Base-by-base conservation (phyloP, 2,329 filamentous ascomycete species). In the Amauroascus verrucosus region DNA sequence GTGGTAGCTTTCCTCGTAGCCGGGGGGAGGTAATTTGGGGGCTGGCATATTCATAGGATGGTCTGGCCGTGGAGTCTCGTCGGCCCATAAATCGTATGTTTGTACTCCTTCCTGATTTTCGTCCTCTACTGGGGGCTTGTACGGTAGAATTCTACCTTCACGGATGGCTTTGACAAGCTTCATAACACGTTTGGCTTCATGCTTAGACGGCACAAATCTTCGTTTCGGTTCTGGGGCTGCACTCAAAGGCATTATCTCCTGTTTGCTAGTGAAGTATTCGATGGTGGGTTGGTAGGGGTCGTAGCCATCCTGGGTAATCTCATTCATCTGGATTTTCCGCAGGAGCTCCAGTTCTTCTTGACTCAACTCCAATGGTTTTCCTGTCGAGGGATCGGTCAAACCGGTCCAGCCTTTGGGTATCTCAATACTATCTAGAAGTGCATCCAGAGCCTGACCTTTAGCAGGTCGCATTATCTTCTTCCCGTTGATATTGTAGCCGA, bases 401-500 rank as follows among this genome's bases (percentile, higher is more conserved):
- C 91, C 93, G 51, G 93, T 98, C 89, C 90, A 98, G 59, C 91
- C 93, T 76, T 95, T 89, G 13, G 93, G 93, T 33, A 98, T 77
- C 65, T 98, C 93, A 63, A 98, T 98, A 70, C 87, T 96, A 64
- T 98, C 91, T 8, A 98, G 77, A 41, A 98, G 77, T 11, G 89
- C 88, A 75, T 98, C 93, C 30, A 98, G 75, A 33, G 93, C 93
- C 67, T 95, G 86, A 50, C 91, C 91, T 61, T 89, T 91, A 3
- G 94, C 93, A 6, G 93, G 93, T 50, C 93, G 85, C 83, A 95
- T 87, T 59, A 98, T 95, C 70, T 87, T 94, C 79, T 94, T 96
- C 69, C 93, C 93, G 69, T 98, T 95, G 74, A 98, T 97, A 64
- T 96, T 88, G 72, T 98, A 98, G 56, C 93, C 93, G 66, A 98